Evolutionary conservation across 805 yeast species (phyloP), one percentile per base, ranked within the genome.

Genomic region (Suhomyces prunicola): DNA sequence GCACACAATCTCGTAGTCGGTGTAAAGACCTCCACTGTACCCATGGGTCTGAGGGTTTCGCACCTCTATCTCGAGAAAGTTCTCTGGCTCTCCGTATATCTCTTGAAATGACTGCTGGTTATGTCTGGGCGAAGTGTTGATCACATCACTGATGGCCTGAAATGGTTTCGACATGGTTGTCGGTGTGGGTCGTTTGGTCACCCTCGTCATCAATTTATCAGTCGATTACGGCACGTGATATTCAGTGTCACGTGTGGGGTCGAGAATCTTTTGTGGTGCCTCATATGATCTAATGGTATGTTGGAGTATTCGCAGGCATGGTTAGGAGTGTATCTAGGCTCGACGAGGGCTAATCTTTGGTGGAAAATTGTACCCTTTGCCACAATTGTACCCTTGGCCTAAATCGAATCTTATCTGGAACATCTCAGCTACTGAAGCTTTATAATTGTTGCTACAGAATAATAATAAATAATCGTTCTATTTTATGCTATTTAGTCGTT

Each of bases 1-100:
- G 67, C 97, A 90, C 7, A 88, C 77, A 22, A 93, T 83, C 69
- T 92, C 97, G 69, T 93, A 93, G 70, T 93, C 98, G 8, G 98
- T 93, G 68, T 79, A 93, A 85, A 86, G 83, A 27, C 83, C 80
- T 31, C 84, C 71, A 22, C 87, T 81, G 53, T 72, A 70, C 1
- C 82, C 84, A 62, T 89, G 96, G 0, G 96, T 90, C 57, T 83
- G 82, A 9, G 96, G 96, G 65, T 86, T 86, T 26, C 81, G 75
- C 48, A 80, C 81, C 68, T 92, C 97, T 35, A 94, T 85, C 70
- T 93, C 99, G 41, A 93, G 78, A 64, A 91, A 90, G 71, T 90
- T 90, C 69, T 94, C 98, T 0, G 97, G 98, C 61, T 88, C 96
- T 0, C 96, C 97, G 65, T 94, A 94, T 44, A 88, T 79, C 61